Conservation (phyloP, 192 early-diverging fungal genomes). For the Coemansia sp. region DNA sequence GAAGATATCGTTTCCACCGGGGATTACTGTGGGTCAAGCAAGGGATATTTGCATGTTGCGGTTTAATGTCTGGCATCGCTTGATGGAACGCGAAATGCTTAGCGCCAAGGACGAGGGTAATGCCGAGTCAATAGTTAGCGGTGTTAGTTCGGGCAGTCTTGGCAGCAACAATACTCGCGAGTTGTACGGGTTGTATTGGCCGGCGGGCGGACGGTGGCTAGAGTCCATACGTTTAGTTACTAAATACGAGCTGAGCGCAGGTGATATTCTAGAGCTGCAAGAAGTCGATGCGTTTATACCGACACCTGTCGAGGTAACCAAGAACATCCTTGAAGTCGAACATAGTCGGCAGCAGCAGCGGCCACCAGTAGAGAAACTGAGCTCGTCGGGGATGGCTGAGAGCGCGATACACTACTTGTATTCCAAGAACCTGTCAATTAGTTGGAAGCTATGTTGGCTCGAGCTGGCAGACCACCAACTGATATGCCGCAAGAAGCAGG, state of each 20-base stretch:
- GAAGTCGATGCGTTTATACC: conserved; percentile 34
- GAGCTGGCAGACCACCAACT: conserved; percentile 38
- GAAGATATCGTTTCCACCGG: conserved; percentile 45
- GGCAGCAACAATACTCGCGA: conserved; percentile 20
- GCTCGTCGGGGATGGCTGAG: conserved; percentile 25
- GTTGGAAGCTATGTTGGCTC: conserved; percentile 50
- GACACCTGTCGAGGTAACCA: conserved; percentile 4
- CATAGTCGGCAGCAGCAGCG: conserved; percentile 2
- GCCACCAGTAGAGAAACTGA: background rate
- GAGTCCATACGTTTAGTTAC: conserved; percentile 24
- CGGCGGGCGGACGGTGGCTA: conserved; percentile 44
- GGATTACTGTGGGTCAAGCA: conserved; percentile 48
- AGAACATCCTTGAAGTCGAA: background rate
- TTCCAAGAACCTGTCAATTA: conserved; percentile 25
- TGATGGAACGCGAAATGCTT: conserved; percentile 28
- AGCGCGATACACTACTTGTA: conserved; percentile 49
- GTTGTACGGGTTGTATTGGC: conserved; percentile 55
- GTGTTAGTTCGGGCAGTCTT: background rate
- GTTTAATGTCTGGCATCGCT: conserved; percentile 51
- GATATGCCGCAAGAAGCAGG: conserved; percentile 15
- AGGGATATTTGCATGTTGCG: conserved; percentile 55
- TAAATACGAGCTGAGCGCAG: conserved; percentile 20
- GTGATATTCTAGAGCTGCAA: conserved; percentile 52
- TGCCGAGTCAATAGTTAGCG: conserved; percentile 10
- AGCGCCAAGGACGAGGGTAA: background rate